Evolutionary conservation across 352 stramenopile species (phyloP), one percentile per base, ranked within the genome.

Genomic region (Phytopythium chamaehyphon): DNA sequence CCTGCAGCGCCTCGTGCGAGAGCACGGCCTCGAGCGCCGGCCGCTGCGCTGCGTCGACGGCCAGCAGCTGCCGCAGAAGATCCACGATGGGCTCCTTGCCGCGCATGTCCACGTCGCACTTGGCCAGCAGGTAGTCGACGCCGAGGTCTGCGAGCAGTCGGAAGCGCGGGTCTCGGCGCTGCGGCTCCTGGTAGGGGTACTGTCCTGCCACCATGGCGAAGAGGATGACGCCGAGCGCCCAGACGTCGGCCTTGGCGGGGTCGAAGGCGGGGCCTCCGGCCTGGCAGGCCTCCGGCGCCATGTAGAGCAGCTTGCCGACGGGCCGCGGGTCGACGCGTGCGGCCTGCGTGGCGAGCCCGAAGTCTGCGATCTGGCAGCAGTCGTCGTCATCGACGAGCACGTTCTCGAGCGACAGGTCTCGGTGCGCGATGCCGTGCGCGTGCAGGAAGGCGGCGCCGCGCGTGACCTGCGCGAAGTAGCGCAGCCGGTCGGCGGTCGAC

Each of bases 341-440:
- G 38, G 51, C 40, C 64, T 40, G 71, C 35, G 71, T 77, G 18
- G 81, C 69, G 55, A 94, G 67, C 28, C 83, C 83, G 53, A 94
- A 94, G 74, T 94, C 83, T 35, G 69, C 81, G 48, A 94, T 79
- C 39, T 91, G 74, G 59, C 78, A 90, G 58, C 60, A 71, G 57
- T 88, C 80, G 7, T 61, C 36, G 19, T 67, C 67, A 47, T 89
- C 76, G 26, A 94, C 75, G 1, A 94, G 62, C 50, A 94, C 69
- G 54, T 94, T 94, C 51, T 94, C 84, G 10, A 92, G 66, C 15
- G 81, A 92, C 45, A 94, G 51, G 47, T 94, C 84, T 26, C 84
- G 76, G 61, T 94, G 84, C 26, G 79, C 81, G 53, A 94, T 88
- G 43, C 71, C 81, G 33, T 90, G 61, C 3, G 64, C 56, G 56